These are phyloP conservation scores for Alternaria tenuissima DNA, from an alignment of 2,329 filamentous ascomycete genomes.

Conservation along the genomic window DNA sequence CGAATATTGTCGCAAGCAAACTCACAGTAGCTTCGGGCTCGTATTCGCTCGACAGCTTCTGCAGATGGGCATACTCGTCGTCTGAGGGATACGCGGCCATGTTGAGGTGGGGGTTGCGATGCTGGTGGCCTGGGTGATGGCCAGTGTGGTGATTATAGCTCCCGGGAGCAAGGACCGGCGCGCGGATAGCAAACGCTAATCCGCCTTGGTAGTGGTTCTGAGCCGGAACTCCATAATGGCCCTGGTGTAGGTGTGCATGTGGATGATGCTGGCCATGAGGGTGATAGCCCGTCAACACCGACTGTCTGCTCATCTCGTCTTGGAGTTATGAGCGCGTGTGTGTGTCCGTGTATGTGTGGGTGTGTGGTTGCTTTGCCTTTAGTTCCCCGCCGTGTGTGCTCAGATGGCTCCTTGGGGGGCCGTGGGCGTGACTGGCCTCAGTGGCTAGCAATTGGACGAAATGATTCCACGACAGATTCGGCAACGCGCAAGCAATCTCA, in stretches of 20 bases:
- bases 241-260: slow-evolving; percentile 22
- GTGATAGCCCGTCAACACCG: slow-evolving; percentile 41
- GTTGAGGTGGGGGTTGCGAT: slow-evolving; percentile 38
- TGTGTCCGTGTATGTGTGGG: slow-evolving; percentile 13
- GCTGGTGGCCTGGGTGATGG: slow-evolving; percentile 38
- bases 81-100: slow-evolving; percentile 54
- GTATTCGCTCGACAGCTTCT: slow-evolving; percentile 68
- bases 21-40: slow-evolving; percentile 66
- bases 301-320: slow-evolving; percentile 41
- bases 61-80: slow-evolving; percentile 68
- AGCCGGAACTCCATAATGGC: slow-evolving; percentile 36
- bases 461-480: slow-evolving; percentile 48
- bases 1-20: slow-evolving; percentile 28
- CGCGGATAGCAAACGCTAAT: slow-evolving; percentile 46
- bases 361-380: slow-evolving; percentile 17
- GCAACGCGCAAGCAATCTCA: slow-evolving; percentile 34
- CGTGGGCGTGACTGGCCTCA: slow-evolving; percentile 35
- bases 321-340: not conserved
- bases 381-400: slow-evolving; percentile 17
- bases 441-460: slow-evolving; percentile 38
- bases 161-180: slow-evolving; percentile 50
- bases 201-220: slow-evolving; percentile 39
- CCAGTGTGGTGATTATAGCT: slow-evolving; percentile 44
- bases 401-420: slow-evolving; percentile 20
- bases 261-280: slow-evolving; percentile 19